Conservation (phyloP, 148 eudicot genomes). For the Fagopyrum tataricum region DNA sequence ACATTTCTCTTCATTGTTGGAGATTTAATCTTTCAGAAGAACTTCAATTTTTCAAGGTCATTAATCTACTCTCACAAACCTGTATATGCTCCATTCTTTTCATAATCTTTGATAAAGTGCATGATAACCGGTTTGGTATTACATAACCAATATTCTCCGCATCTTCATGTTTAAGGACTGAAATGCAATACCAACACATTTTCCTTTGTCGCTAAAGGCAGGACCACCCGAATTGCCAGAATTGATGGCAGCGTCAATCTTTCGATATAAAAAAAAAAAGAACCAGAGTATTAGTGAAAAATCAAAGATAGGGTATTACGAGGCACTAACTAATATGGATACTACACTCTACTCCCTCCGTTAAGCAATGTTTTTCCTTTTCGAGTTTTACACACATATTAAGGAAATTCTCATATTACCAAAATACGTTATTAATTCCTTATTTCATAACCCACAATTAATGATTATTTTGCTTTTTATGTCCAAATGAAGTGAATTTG, state of each 20-base stretch:
- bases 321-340: too few species aligned
- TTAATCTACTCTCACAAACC: slow-evolving; percentile 19
- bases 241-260: slow-evolving; percentile 47
- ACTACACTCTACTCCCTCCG: too few species aligned
- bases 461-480: too few species aligned
- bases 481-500: too few species aligned
- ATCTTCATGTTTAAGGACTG: slow-evolving; percentile 39
- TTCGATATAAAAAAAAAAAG: background rate
- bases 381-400: too few species aligned
- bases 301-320: too few species aligned
- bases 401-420: too few species aligned
- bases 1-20: background rate
- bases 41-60: background rate
- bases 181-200: slow-evolving; percentile 47
- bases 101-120: slow-evolving; percentile 41
- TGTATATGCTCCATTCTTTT: slow-evolving; percentile 40
- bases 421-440: too few species aligned
- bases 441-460: too few species aligned
- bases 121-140: slow-evolving; percentile 38
- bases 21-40: background rate
- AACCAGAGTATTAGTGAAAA: background rate
- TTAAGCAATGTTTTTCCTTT: too few species aligned
- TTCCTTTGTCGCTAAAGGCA: slow-evolving; percentile 32
- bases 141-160: slow-evolving; percentile 42
- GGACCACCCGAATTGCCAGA: slow-evolving; percentile 41